phyloP scores from a whole-genome alignment of 2,329 filamentous ascomycete genomes.

The Cryphonectria japonica region DNA sequence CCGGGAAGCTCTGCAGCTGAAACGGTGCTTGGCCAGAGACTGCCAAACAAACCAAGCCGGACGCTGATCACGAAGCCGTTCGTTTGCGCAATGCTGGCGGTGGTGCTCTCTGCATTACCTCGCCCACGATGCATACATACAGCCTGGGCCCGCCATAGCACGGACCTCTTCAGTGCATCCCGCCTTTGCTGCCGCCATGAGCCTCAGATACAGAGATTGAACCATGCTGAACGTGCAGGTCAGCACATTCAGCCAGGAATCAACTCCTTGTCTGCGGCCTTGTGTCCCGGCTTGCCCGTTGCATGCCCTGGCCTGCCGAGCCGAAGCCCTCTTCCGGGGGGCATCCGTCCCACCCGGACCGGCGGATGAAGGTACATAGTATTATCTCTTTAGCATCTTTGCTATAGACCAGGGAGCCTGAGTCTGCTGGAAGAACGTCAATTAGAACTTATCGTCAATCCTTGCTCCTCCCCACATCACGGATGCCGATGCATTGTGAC shows the following conservation, averaged over 20 bases:
- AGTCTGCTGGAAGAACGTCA: not conserved
- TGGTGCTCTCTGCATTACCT: not conserved
- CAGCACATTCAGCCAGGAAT: not conserved
- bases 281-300: not conserved
- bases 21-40: not conserved
- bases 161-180: not conserved
- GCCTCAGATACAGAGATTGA: not conserved
- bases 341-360: not conserved
- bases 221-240: not conserved
- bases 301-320: not conserved
- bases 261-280: not conserved
- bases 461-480: not conserved
- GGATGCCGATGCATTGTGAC: not conserved
- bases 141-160: not conserved
- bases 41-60: not conserved
- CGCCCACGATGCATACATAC: not conserved
- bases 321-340: not conserved
- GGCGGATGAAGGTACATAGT: not conserved
- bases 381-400: not conserved
- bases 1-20: conserved; percentile 2
- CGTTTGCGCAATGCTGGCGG: not conserved
- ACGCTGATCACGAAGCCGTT: not conserved
- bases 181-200: not conserved
- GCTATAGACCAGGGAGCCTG: not conserved
- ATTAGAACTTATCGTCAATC: not conserved